phyloP scores from a whole-genome alignment of 2,329 filamentous ascomycete genomes.

The Aspergillus sp. region DNA sequence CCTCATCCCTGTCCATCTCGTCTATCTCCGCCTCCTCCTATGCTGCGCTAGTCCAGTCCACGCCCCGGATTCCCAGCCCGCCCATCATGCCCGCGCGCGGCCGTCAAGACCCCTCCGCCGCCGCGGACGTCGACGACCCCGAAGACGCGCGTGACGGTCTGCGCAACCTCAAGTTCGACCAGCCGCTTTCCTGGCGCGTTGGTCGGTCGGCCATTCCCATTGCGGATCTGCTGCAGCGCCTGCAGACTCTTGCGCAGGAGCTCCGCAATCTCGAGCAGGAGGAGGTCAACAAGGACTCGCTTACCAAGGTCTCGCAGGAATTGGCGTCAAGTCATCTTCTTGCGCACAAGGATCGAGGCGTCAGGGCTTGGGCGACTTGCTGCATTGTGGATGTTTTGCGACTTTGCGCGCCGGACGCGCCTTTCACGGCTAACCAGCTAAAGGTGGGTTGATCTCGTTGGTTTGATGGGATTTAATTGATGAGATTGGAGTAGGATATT shows the following conservation, averaged over 20 bases:
- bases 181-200: constrained; percentile 81
- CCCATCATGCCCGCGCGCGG: constrained; percentile 36
- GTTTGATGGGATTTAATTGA: not conserved
- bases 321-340: constrained; percentile 73
- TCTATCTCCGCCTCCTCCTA: not conserved
- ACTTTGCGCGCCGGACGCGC: constrained; percentile 87
- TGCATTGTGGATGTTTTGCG: constrained; percentile 90
- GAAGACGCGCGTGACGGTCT: constrained; percentile 26
- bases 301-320: constrained; percentile 74
- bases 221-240: constrained; percentile 67
- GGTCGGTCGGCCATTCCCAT: constrained; percentile 75
- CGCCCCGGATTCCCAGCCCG: constrained; percentile 16
- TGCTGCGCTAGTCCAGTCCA: not conserved
- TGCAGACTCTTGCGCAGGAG: constrained; percentile 74
- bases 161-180: constrained; percentile 61
- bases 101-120: constrained; percentile 26
- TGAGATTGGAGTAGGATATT: constrained; percentile 57
- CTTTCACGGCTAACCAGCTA: constrained; percentile 79
- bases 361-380: constrained; percentile 78
- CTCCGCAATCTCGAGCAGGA: constrained; percentile 81
- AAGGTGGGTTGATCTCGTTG: constrained; percentile 53
- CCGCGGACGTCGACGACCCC: constrained; percentile 21
- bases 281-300: constrained; percentile 69
- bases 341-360: constrained; percentile 84
- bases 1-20: not conserved